Conservation (phyloP, 2,329 filamentous ascomycete genomes). For the Plenodomus tracheiphilus region DNA sequence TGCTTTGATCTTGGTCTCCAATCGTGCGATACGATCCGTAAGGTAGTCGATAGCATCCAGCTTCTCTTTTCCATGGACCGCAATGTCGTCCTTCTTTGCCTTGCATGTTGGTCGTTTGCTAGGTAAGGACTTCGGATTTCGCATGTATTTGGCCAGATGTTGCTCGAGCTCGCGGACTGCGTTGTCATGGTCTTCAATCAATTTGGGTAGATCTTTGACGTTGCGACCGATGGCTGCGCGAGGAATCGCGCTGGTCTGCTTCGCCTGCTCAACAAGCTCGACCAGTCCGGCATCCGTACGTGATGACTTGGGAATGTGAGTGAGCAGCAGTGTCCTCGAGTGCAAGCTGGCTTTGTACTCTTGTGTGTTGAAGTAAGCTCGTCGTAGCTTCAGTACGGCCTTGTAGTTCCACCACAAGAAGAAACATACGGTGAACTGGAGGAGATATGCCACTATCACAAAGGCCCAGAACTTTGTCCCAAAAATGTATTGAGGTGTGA, state of each 20-base stretch:
- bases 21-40: slow-evolving; percentile 76
- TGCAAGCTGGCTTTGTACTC: slow-evolving; percentile 90
- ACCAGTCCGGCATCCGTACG: slow-evolving; percentile 88
- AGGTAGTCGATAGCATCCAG: slow-evolving; percentile 94
- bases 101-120: slow-evolving; percentile 74
- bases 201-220: slow-evolving; percentile 81
- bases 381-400: slow-evolving; percentile 68
- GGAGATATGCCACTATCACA: slow-evolving; percentile 62
- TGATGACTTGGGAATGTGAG: slow-evolving; percentile 75
- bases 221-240: slow-evolving; percentile 84
- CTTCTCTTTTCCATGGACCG: slow-evolving; percentile 68
- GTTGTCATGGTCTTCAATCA: slow-evolving; percentile 82
- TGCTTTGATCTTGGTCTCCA: slow-evolving; percentile 83
- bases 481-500: slow-evolving; percentile 63
- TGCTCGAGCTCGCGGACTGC: slow-evolving; percentile 80
- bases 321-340: slow-evolving; percentile 69
- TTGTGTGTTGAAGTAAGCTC: slow-evolving; percentile 78
- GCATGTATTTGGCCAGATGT: slow-evolving; percentile 80
- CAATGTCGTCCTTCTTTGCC: slow-evolving; percentile 74
- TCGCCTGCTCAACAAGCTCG: slow-evolving; percentile 76
- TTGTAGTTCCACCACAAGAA: slow-evolving; percentile 92
- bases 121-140: slow-evolving; percentile 79
- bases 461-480: slow-evolving; percentile 60
- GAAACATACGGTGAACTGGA: slow-evolving; percentile 71
- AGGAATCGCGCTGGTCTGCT: slow-evolving; percentile 74